A percentile compares a stretch with the other conserved stretches of the same genome.
Evolutionary conservation across 1,284 basidiomycete genomes (phyloP).

Genomic region (Melampsora americana): DNA sequence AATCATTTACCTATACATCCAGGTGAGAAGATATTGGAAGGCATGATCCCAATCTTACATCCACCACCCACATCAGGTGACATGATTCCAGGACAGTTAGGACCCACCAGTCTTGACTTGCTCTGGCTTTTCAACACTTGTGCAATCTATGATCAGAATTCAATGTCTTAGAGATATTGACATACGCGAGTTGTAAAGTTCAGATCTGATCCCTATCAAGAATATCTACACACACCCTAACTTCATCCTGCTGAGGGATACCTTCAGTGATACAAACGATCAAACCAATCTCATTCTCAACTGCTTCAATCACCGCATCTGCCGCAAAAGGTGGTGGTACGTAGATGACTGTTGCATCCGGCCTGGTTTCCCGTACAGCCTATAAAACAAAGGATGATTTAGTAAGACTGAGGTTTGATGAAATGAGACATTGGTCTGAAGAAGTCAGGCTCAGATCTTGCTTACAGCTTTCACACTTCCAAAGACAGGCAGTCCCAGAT

Average conservation of each 20-base stretch:
- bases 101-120: conserved; percentile 89
- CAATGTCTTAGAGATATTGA: background rate
- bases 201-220: background rate
- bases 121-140: conserved; percentile 91
- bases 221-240: conserved; percentile 62
- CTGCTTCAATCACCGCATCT: conserved; percentile 93
- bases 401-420: conserved; percentile 42
- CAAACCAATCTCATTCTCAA: conserved; percentile 91
- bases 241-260: conserved; percentile 93
- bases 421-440: conserved; percentile 39
- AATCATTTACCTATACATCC: conserved; percentile 46
- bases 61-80: conserved; percentile 70
- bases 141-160: conserved; percentile 66
- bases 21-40: conserved; percentile 57
- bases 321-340: conserved; percentile 89
- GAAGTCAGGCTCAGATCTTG: background rate
- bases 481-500: conserved; percentile 92
- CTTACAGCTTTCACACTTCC: conserved; percentile 82
- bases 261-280: conserved; percentile 98
- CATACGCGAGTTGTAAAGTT: background rate
- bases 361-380: conserved; percentile 77
- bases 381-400: conserved; percentile 51
- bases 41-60: conserved; percentile 99
- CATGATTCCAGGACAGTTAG: conserved; percentile 98
- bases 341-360: conserved; percentile 90